A percentile compares a stretch with the other conserved stretches of the same genome.
phyloP scores from a whole-genome alignment of 2,329 filamentous ascomycete genomes.

The Cadophora sp. region DNA sequence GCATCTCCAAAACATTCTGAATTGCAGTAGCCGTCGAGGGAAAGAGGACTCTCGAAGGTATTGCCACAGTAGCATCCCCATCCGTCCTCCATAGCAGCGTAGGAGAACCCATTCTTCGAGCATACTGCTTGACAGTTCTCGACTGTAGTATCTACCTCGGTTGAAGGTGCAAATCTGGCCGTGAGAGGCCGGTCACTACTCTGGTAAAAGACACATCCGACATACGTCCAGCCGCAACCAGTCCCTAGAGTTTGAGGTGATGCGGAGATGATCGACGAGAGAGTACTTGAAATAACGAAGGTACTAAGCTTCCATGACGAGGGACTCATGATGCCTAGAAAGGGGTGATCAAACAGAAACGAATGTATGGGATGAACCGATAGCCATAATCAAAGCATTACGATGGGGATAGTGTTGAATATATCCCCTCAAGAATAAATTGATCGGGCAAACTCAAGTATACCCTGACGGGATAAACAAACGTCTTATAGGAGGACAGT shows the following conservation, averaged over 20 bases:
- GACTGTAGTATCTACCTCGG: conserved; percentile 28
- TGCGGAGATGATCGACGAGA: conserved; percentile 7
- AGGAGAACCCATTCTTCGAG: conserved; percentile 29
- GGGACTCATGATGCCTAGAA: conserved; percentile 15
- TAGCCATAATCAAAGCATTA: conserved; percentile 7
- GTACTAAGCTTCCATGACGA: conserved; percentile 16
- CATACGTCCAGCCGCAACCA: conserved; percentile 15
- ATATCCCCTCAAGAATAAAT: conserved; percentile 3
- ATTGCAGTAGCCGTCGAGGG: conserved; percentile 38
- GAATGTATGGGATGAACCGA: conserved; percentile 9
- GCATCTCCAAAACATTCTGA: conserved; percentile 33
- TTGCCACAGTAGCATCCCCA: conserved; percentile 40
- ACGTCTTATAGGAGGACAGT: background rate
- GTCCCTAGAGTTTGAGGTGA: background rate
- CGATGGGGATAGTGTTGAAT: conserved; percentile 6
- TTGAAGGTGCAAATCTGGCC: background rate
- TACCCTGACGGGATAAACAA: background rate
- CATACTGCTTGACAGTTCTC: conserved; percentile 41
- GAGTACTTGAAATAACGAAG: conserved; percentile 12
- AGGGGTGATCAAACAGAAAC: conserved; percentile 13
- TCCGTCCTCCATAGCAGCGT: conserved; percentile 45
- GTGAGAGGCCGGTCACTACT: background rate
- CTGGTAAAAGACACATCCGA: conserved; percentile 13
- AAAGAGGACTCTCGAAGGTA: conserved; percentile 29
- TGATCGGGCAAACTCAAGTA: background rate